phyloP scores from a whole-genome alignment of 805 yeast genomes.

The Tetrapisispora fleetii region DNA sequence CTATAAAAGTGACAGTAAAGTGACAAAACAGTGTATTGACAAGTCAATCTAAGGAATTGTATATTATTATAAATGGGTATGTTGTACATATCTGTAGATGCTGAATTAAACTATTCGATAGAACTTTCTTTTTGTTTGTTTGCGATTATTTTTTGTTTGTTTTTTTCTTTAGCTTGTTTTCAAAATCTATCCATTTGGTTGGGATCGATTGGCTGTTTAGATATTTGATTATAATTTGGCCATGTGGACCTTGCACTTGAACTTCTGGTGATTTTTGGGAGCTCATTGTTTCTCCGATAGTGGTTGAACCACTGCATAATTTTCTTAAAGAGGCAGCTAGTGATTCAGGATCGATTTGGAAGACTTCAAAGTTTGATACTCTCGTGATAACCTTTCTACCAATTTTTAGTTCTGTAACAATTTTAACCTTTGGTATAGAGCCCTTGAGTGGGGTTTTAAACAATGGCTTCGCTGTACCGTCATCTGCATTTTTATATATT shows the following conservation, averaged over 20 bases:
- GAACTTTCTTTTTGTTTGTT: background rate
- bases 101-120: too few species aligned
- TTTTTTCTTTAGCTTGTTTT: slow-evolving; percentile 49
- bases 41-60: too few species aligned
- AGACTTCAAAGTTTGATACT: slow-evolving; percentile 59
- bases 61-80: too few species aligned
- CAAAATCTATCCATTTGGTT: slow-evolving; percentile 51
- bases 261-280: slow-evolving; percentile 56
- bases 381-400: slow-evolving; percentile 77
- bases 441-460: slow-evolving; percentile 49
- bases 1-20: too few species aligned
- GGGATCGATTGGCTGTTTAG: slow-evolving; percentile 57
- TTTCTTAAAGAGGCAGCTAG: slow-evolving; percentile 62
- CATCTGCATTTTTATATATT: slow-evolving; percentile 28
- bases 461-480: slow-evolving; percentile 29
- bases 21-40: too few species aligned
- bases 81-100: too few species aligned
- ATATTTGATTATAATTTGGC: slow-evolving; percentile 46
- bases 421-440: slow-evolving; percentile 50
- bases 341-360: slow-evolving; percentile 50
- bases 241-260: slow-evolving; percentile 87
- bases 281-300: slow-evolving; percentile 48
- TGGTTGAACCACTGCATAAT: slow-evolving; percentile 83
- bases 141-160: slow-evolving; percentile 30
- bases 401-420: slow-evolving; percentile 64